Evolutionary conservation across 306 rosid genomes (phyloP).

Genomic region (Quercus ilex): DNA sequence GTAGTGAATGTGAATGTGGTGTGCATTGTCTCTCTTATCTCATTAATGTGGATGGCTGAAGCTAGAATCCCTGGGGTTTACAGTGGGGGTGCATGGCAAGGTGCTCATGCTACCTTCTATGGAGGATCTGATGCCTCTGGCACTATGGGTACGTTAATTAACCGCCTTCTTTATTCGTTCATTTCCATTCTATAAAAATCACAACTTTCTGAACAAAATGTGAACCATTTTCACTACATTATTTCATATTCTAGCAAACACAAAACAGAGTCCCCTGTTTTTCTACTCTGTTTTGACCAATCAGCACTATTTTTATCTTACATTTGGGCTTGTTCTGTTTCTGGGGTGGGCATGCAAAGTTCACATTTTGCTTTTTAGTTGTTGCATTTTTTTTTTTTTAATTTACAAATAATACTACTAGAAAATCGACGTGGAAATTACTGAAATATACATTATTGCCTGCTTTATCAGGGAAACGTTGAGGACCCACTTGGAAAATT

Average conservation of each 20-base stretch:
- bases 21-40: constrained; percentile 36
- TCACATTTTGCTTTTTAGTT: not conserved
- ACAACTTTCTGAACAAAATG: not conserved
- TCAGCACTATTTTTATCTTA: not conserved
- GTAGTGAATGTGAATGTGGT: constrained; percentile 13
- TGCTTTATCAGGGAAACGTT: not conserved
- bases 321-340: not conserved
- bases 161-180: not conserved
- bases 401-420: too few relatives aligned
- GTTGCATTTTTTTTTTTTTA: not conserved
- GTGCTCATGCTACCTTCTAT: constrained; percentile 93
- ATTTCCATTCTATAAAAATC: not conserved
- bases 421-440: not conserved
- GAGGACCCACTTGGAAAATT: not conserved
- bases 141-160: constrained; percentile 69
- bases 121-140: constrained; percentile 98
- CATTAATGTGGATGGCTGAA: constrained; percentile 38
- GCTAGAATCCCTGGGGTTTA: constrained; percentile 81
- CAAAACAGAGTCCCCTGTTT: not conserved
- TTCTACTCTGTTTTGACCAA: not conserved
- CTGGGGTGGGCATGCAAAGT: not conserved
- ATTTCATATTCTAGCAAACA: not conserved
- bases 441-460: not conserved
- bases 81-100: constrained; percentile 67
- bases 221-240: not conserved